phyloP scores from a whole-genome alignment of 1,284 basidiomycete species.

The Coniferiporia weirii region DNA sequence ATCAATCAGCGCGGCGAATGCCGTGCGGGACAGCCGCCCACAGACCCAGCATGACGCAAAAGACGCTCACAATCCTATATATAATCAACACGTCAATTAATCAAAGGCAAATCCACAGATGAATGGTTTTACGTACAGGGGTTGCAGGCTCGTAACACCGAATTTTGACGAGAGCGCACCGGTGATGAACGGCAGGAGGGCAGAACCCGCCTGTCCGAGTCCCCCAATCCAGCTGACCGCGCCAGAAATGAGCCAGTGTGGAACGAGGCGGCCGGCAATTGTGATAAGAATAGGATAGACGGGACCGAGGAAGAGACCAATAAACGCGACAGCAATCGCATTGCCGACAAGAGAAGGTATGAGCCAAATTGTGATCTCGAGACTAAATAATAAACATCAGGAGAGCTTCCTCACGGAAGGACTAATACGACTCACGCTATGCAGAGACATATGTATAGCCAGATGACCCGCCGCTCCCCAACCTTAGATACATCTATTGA shows the following conservation, averaged over 20 bases:
- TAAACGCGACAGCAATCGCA: conserved; percentile 33
- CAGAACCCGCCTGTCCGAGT: conserved; percentile 62
- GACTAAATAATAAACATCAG: conserved; percentile 13
- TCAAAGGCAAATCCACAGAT: background rate
- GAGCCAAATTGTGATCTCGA: conserved; percentile 37
- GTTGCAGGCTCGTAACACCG: conserved; percentile 53
- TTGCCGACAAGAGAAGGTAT: conserved; percentile 30
- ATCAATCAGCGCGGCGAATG: conserved; percentile 13
- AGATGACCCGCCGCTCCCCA: conserved; percentile 49
- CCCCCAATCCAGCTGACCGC: conserved; percentile 67
- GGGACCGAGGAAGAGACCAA: conserved; percentile 45
- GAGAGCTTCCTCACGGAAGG: background rate
- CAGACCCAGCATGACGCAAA: conserved; percentile 11
- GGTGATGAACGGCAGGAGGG: conserved; percentile 61
- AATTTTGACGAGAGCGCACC: conserved; percentile 49
- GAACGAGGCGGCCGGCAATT: conserved; percentile 50
- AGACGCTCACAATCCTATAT: conserved; percentile 8
- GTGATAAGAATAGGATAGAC: conserved; percentile 69
- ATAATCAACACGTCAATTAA: too few species aligned
- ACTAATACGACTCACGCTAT: conserved; percentile 36
- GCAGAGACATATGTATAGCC: conserved; percentile 45
- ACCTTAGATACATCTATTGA: conserved; percentile 31
- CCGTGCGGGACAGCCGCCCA: conserved; percentile 15
- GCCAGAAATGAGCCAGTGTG: conserved; percentile 55
- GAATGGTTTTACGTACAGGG: conserved; percentile 40